phyloP scores from a whole-genome alignment of 148 eudicot genomes.

The Cornus controversa region DNA sequence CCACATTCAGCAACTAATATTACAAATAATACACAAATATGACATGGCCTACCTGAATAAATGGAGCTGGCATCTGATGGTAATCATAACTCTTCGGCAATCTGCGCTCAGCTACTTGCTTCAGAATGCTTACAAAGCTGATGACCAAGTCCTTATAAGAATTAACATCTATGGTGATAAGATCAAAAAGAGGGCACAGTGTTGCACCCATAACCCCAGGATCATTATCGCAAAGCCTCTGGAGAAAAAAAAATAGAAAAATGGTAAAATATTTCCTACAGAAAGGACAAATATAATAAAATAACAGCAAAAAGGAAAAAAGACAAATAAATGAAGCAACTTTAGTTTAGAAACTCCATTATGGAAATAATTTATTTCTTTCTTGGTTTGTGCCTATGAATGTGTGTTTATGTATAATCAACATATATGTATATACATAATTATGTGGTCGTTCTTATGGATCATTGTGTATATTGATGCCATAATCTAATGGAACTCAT shows the following conservation, averaged over 20 bases:
- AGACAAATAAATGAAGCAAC: background rate
- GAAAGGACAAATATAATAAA: background rate
- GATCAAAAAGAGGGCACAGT: slow-evolving; percentile 88
- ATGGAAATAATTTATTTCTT: background rate
- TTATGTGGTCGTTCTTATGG: no score
- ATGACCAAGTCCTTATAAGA: slow-evolving; percentile 80
- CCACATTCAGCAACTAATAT: background rate
- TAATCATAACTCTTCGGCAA: slow-evolving; percentile 95
- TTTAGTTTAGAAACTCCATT: background rate
- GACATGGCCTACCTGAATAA: slow-evolving; percentile 83
- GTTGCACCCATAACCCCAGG: slow-evolving; percentile 99
- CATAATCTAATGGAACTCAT: no score
- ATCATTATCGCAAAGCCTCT: slow-evolving; percentile 94
- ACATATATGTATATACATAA: no score
- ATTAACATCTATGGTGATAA: slow-evolving; percentile 65
- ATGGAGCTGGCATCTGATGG: slow-evolving; percentile 99
- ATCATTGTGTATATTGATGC: no score
- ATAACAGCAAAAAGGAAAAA: background rate
- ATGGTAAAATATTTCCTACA: background rate
- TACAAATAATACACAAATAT: background rate
- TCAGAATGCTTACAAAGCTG: slow-evolving; percentile 90
- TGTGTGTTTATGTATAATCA: background rate
- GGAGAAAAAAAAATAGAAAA: slow-evolving; percentile 34
- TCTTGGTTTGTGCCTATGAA: background rate
- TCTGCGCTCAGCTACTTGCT: slow-evolving; percentile 94